Percentiles rank a stretch among this genome's conserved stretches.
Conservation (phyloP, 352 stramenopile genomes). For the Pythium phragmiticola region DNA sequence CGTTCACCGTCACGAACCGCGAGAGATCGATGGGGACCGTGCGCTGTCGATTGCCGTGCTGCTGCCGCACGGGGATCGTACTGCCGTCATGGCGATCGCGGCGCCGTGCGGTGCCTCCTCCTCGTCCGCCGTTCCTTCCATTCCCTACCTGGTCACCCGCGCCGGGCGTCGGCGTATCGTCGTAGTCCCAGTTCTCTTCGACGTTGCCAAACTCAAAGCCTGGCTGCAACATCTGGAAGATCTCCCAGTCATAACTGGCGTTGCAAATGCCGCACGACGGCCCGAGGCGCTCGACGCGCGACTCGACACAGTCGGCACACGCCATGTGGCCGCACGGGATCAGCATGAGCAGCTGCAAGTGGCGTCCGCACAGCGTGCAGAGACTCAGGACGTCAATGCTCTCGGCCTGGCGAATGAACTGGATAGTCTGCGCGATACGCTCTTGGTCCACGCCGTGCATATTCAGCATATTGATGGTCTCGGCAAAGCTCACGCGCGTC, state of each 20-base stretch:
- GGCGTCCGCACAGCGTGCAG: constrained; percentile 82
- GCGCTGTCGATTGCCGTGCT: constrained; percentile 22
- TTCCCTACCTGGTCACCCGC: background rate
- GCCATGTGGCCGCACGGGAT: constrained; percentile 91
- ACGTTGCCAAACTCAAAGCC: constrained; percentile 69
- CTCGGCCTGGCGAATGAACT: constrained; percentile 59
- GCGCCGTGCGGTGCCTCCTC: background rate
- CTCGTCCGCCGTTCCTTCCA: background rate
- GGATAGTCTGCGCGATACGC: constrained; percentile 34
- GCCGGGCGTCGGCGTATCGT: constrained; percentile 1
- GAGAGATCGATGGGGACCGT: constrained; percentile 31
- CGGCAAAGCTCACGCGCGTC: constrained; percentile 36
- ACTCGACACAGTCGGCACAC: constrained; percentile 92
- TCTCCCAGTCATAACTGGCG: constrained; percentile 75
- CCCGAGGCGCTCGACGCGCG: constrained; percentile 50
- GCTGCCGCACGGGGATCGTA: constrained; percentile 24
- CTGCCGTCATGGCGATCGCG: constrained; percentile 14
- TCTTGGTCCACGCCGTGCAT: constrained; percentile 42
- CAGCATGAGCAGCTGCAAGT: constrained; percentile 89
- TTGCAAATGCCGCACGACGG: constrained; percentile 54
- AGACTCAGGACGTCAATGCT: constrained; percentile 41
- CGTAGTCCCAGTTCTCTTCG: constrained; percentile 33
- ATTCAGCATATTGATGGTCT: constrained; percentile 62
- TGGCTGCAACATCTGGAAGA: constrained; percentile 87
- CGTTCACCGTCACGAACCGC: constrained; percentile 43